These are phyloP conservation scores for Zizania palustris DNA, from an alignment of 202 grass and related monocot genomes.

Conservation along the genomic window DNA sequence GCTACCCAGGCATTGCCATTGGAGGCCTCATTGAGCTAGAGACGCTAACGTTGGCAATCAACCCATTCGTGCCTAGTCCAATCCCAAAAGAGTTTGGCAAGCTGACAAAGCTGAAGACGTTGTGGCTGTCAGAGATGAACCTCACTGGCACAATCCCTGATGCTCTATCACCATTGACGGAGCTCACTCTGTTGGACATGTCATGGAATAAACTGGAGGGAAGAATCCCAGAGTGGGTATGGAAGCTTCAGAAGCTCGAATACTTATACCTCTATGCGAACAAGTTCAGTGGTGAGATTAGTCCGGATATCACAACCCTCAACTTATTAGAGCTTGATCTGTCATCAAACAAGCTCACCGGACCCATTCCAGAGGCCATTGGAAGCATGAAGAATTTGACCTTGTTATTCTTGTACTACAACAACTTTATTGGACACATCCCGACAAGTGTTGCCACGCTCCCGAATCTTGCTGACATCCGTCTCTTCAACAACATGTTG, in stretches of 20 bases:
- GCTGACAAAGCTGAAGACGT: conserved; percentile 19
- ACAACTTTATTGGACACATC: conserved; percentile 49
- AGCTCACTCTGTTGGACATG: conserved; percentile 42
- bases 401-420: conserved; percentile 34
- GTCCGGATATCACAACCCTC: background rate
- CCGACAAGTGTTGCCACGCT: conserved; percentile 42
- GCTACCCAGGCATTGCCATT: conserved; percentile 40
- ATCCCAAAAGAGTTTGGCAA: conserved; percentile 42
- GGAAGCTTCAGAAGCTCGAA: conserved; percentile 45
- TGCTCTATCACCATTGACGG: background rate
- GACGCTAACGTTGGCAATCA: conserved; percentile 36
- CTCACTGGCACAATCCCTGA: conserved; percentile 44
- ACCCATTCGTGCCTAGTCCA: conserved; percentile 31
- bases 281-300: conserved; percentile 45
- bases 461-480: conserved; percentile 30
- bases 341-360: conserved; percentile 42
- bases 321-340: conserved; percentile 50
- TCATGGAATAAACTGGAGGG: conserved; percentile 16
- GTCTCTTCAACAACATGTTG: conserved; percentile 49
- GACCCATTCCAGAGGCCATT: conserved; percentile 43
- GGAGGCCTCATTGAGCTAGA: conserved; percentile 30
- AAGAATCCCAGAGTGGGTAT: conserved; percentile 40
- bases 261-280: conserved; percentile 33
- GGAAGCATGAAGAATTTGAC: conserved; percentile 41
- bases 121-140: conserved; percentile 42